Evolutionary conservation across 768 basidiomycete species (phyloP), one percentile per base, ranked within the genome.

Genomic region (Cystobasidiopsis lactophilus): DNA sequence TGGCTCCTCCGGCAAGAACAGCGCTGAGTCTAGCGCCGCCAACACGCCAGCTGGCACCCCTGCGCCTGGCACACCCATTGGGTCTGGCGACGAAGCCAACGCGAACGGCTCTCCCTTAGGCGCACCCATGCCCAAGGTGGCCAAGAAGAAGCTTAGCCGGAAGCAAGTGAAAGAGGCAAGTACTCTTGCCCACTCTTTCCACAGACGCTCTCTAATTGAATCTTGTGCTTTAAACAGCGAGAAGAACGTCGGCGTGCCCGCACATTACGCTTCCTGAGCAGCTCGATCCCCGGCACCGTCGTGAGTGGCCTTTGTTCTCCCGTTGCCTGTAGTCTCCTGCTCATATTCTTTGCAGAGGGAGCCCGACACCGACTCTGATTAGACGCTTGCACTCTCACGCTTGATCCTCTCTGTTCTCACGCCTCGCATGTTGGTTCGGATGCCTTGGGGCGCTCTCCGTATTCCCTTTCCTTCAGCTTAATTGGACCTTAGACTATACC

Each of bases 91-190:
- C 7, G 64, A 61, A 38, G 63, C 57, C 19, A 52, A 45, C 35
- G n/a, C n/a, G n/a, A 35, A 35, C 9, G 33, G 9, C 9, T 52
- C 53, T n/a, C 37, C 61, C 14, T 51, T 59, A n/a, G 60, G 59
- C 43, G 48, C 64, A 50, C 66, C 64, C 63, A 63, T 70, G 49
- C 79, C 72, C 69, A 85, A 80, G 26, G 51, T 40, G 9, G 51
- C 27, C 73, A 89, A 88, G 73, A 91, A 91, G 73, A 91, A 86
- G 70, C 37, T 73, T 65, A 85, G 83, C n/a, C 75, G 83, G 45
- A 86, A 86, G 67, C 83, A 91, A 66, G 24, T 80, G 57, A 95
- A 95, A 68, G 84, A n/a, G n/a, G n/a, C n/a, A n/a, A n/a, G n/a
- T n/a, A n/a, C n/a, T n/a, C n/a, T n/a, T n/a, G n/a, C n/a, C n/a